Percentiles rank a stretch among this genome's conserved stretches.
These are phyloP conservation scores for Candida freyschussii DNA, from an alignment of 1,139 yeast genomes.

Conservation along the genomic window DNA sequence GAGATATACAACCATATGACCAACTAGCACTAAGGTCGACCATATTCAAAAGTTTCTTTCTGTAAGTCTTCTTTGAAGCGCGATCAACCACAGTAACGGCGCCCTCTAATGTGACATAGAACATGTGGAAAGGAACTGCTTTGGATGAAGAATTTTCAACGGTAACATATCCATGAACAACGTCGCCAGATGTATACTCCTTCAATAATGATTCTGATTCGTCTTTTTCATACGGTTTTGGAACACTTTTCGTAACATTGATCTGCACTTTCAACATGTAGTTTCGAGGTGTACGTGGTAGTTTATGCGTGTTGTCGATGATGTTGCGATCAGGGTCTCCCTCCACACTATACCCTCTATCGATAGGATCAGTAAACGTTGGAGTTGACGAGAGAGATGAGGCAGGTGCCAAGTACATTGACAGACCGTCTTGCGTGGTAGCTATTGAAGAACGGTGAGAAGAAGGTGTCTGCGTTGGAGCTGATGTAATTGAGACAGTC, in stretches of 20 bases:
- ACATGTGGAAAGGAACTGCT: slow-evolving; percentile 49
- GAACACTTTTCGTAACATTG: slow-evolving; percentile 32
- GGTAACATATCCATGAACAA: slow-evolving; percentile 48
- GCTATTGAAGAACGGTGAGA: too few species aligned
- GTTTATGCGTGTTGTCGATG: slow-evolving; percentile 14
- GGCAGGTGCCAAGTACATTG: too few species aligned
- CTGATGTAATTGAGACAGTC: neutral
- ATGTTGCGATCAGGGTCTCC: slow-evolving; percentile 7
- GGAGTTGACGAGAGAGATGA: neutral
- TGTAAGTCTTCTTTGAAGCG: slow-evolving; percentile 26
- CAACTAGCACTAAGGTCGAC: slow-evolving; percentile 41
- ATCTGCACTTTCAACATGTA: slow-evolving; percentile 31
- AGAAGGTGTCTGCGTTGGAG: too few species aligned
- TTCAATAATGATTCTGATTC: slow-evolving; percentile 33
- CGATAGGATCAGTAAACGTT: neutral
- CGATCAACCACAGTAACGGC: slow-evolving; percentile 29
- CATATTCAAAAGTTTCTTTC: slow-evolving; percentile 37
- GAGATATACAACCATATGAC: slow-evolving; percentile 34
- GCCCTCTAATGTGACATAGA: slow-evolving; percentile 57
- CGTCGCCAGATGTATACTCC: slow-evolving; percentile 53
- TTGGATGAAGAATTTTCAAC: slow-evolving; percentile 39
- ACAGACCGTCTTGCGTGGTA: too few species aligned
- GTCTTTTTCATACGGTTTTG: slow-evolving; percentile 22
- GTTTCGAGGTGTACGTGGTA: slow-evolving; percentile 8
- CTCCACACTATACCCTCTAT: neutral